Base-by-base conservation (phyloP, 371 early-diverging fungal species). In the Sporodiniella umbellata region DNA sequence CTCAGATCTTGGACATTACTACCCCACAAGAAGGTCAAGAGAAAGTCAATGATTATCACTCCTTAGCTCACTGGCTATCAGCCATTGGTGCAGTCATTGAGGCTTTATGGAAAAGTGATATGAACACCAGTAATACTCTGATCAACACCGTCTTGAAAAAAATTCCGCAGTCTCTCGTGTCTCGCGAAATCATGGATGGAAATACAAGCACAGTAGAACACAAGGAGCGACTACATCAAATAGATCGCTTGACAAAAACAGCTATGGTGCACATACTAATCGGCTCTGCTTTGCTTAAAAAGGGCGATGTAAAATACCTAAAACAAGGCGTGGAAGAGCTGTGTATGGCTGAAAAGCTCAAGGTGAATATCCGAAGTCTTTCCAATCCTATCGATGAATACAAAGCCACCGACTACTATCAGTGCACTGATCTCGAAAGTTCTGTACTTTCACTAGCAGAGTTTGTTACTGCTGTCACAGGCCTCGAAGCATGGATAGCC, bases 401-500 rank as follows among this genome's bases (percentile, higher is more conserved):
- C 40, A 10, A 40, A 12, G 21, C 8, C 5, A 7, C 25, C 25
- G 25, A 19, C 21, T 8, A 19, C 7, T 17, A 18, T 40, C 21
- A 40, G 21, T 51, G 51, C 5, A 46, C 43, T 2, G 66, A 61
- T 33, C 51, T 73, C 0, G 74, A 70, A 52, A 64, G 63, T 31
- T 60, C 63, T 4, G 64, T 64, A 1, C 45, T 69, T 38, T 58
- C 65, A 0, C 44, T 73, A 7, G 74, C 70, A 19, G 74, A 73
- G 37, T 73, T 73, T 30, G 74, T 73, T 2, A 62, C 65, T 1
- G 53, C 58, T 5, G 45, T 73, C 1, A 54, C 58, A 23, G 70
- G 70, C 17, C 44, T 73, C n/a, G 67, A 73, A 39, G 70, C 70
- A 8, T 73, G 74, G 74, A 62, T 73, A 4, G 42, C 56, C 28